Base-by-base conservation (phyloP, 257 asterid genomes). In the Dorcoceras hygrometricum region DNA sequence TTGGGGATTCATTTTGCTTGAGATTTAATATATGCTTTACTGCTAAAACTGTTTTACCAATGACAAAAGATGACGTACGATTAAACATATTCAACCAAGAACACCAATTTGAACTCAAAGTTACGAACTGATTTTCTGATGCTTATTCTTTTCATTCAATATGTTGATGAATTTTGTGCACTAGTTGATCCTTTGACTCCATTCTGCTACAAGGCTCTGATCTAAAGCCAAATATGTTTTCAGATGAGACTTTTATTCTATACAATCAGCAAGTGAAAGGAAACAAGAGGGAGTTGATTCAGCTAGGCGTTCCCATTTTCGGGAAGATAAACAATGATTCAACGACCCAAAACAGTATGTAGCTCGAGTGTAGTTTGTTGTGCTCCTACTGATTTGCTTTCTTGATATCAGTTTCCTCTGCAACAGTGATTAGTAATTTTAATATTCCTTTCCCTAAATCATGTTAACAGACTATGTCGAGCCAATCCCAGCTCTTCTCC, bases 271-370 rank as follows among this genome's bases (percentile, higher is more conserved):
- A 88, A 74, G 63, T 83, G 46, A 94, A 86, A 69, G 96, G 97
- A 48, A 94, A 81, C 84, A 94, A 88, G 85, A 87, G 99, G 79
- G 99, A 94, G 91, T 57, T 90, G 87, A 84, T 90, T 70, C 99
- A 90, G 82, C 87, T 90, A 29, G 99, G 99, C 22, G 87, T 84
- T 74, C 96, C 99, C 67, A 85, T 94, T 72, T 94, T 94, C 23
- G 89, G 91, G 71, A 84, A 82, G 62, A 75, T 88, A 62, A 80
- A 84, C 73, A 89, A 86, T 51, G 96, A 84, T 0, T 74, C 80
- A 57, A 65, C 82, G 2, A 76, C 68, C 64, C 92, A 76, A 53
- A 81, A 76, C 84, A 81, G 98, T 89, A 85, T 46, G 89, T 51
- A 63, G 4, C 20, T 18, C 6, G 23, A 18, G n/a, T n/a, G 55